phyloP scores from a whole-genome alignment of 352 stramenopile species.

The Aphanomyces cochlioides region DNA sequence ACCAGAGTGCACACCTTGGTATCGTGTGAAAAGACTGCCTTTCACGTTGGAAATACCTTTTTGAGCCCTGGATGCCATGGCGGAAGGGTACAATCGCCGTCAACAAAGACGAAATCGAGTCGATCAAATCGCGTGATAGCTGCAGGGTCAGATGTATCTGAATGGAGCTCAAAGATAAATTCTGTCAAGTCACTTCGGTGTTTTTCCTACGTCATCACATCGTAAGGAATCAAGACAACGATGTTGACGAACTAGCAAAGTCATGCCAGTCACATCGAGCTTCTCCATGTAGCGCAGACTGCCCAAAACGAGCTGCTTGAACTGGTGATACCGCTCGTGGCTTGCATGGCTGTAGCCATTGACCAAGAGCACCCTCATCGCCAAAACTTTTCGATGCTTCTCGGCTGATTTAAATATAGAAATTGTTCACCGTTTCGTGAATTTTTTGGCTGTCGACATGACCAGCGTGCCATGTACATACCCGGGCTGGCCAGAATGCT shows the following conservation, averaged over 20 bases:
- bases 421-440: not conserved
- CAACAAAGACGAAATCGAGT: conserved; percentile 77
- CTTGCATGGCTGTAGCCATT: conserved; percentile 56
- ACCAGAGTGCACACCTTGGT: conserved; percentile 34
- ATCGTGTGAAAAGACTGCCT: conserved; percentile 24
- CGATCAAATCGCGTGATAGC: conserved; percentile 75
- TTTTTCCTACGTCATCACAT: conserved; percentile 42
- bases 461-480: conserved; percentile 34
- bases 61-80: conserved; percentile 59
- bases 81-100: conserved; percentile 55
- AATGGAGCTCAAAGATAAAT: conserved; percentile 75
- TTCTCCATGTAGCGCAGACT: conserved; percentile 57
- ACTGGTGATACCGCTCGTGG: conserved; percentile 47
- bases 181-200: conserved; percentile 58
- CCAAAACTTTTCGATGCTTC: not conserved
- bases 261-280: conserved; percentile 55
- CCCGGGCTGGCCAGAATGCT: conserved; percentile 53
- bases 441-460: not conserved
- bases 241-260: conserved; percentile 49
- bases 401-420: not conserved
- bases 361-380: conserved; percentile 69
- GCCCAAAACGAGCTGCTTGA: conserved; percentile 47
- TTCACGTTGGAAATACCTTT: conserved; percentile 39
- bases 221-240: not conserved
- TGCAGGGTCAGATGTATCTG: conserved; percentile 54